These are phyloP conservation scores for Fusarium zealandicum DNA, from an alignment of 2,329 filamentous ascomycete species.

Conservation along the genomic window DNA sequence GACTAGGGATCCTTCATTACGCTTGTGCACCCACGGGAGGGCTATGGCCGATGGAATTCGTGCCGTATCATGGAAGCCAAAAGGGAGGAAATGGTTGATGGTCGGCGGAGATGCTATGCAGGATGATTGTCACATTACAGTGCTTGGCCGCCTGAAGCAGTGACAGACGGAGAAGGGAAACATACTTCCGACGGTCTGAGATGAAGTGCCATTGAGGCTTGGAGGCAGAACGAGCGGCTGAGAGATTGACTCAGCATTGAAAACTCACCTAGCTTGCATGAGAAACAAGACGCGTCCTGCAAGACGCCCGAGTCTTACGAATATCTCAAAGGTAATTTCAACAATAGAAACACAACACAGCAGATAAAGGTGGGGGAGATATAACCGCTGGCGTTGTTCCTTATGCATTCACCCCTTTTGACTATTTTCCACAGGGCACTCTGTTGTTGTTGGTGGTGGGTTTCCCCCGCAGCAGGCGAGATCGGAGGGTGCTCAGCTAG, in stretches of 20 bases:
- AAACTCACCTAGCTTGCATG: constrained; percentile 12
- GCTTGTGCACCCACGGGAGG: constrained; percentile 24
- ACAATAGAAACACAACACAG: constrained; percentile 15
- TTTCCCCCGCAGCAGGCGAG: constrained; percentile 36
- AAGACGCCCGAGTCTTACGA: constrained; percentile 32
- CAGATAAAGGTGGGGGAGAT: constrained; percentile 34
- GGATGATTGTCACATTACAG: constrained; percentile 27
- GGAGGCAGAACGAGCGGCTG: not conserved
- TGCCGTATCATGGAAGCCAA: constrained; percentile 9
- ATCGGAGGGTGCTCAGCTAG: constrained; percentile 35
- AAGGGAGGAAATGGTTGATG: constrained; percentile 17
- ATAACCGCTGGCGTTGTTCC: constrained; percentile 2
- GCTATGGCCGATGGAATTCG: constrained; percentile 19
- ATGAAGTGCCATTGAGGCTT: constrained; percentile 2
- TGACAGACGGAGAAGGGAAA: constrained; percentile 13
- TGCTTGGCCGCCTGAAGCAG: not conserved
- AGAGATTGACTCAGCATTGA: constrained; percentile 22
- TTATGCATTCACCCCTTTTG: constrained; percentile 20
- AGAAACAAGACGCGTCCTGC: constrained; percentile 17
- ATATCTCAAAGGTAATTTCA: constrained; percentile 40
- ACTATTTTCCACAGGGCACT: not conserved
- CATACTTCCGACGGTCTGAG: constrained; percentile 6
- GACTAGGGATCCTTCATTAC: constrained; percentile 35
- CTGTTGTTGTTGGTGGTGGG: constrained; percentile 20
- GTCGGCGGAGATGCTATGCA: constrained; percentile 13